Conservation (phyloP, 495 filamentous ascomycete species). For the Corynascus novoguineensis region DNA sequence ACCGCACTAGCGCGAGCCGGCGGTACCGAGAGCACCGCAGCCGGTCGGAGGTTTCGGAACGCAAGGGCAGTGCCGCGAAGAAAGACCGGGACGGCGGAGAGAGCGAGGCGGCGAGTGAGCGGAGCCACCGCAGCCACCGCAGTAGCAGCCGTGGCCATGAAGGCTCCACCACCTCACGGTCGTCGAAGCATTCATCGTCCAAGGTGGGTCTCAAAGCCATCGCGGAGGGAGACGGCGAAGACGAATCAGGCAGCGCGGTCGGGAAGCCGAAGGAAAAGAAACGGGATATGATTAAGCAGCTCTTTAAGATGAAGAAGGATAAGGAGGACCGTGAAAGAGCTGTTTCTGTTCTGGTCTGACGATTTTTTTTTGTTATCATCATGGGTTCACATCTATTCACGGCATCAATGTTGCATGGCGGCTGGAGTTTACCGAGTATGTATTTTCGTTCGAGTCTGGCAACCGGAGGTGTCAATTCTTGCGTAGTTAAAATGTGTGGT, state of each 20-base stretch:
- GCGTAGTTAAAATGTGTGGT: no score
- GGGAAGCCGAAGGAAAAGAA: conserved; percentile 43
- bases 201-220: conserved; percentile 21
- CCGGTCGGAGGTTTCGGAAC: conserved; percentile 21
- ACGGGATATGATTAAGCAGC: conserved; percentile 45
- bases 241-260: conserved; percentile 21
- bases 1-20: conserved; percentile 27
- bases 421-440: background rate
- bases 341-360: conserved; percentile 19
- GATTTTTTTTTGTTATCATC: background rate
- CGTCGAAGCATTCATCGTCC: conserved; percentile 12
- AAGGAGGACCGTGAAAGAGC: conserved; percentile 30
- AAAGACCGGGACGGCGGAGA: background rate
- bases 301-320: conserved; percentile 50
- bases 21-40: conserved; percentile 25
- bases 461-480: no score
- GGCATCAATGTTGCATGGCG: background rate
- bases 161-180: conserved; percentile 12
- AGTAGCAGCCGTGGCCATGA: conserved; percentile 10
- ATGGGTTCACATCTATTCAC: no score
- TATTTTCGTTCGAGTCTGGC: background rate
- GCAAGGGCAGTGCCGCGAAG: conserved; percentile 29
- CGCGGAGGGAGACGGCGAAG: conserved; percentile 30
- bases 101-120: conserved; percentile 13
- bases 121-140: conserved; percentile 12